Conservation (phyloP, 1,139 yeast genomes). For the Candida neerlandica region DNA sequence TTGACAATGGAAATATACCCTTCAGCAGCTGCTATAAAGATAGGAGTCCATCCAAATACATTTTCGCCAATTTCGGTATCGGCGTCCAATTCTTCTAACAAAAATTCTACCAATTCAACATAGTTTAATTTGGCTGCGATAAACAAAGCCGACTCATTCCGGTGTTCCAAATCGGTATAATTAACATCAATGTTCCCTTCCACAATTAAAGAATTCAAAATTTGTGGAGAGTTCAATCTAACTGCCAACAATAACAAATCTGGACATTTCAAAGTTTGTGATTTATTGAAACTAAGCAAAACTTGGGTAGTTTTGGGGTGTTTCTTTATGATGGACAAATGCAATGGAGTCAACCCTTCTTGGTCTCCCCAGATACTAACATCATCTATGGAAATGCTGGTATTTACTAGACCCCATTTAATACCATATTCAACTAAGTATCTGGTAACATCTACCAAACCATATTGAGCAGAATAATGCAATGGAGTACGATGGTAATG, state of each 20-base stretch:
- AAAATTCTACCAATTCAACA: constrained; percentile 53
- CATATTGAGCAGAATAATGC: constrained; percentile 90
- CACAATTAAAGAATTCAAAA: constrained; percentile 56
- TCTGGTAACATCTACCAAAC: constrained; percentile 64
- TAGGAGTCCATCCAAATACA: constrained; percentile 93
- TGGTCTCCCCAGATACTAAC: constrained; percentile 75
- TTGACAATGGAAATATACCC: constrained; percentile 66
- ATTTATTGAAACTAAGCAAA: constrained; percentile 51
- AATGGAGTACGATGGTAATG: constrained; percentile 81
- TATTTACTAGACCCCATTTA: constrained; percentile 34
- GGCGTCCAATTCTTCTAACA: constrained; percentile 56
- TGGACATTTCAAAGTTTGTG: constrained; percentile 42
- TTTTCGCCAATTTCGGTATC: constrained; percentile 74
- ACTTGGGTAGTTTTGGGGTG: constrained; percentile 78
- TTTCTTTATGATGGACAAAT: constrained; percentile 77
- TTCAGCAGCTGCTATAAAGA: constrained; percentile 88
- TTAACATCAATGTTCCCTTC: constrained; percentile 66
- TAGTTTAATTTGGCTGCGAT: constrained; percentile 72
- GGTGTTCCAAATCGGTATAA: constrained; percentile 56
- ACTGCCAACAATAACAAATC: constrained; percentile 70
- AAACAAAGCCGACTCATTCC: constrained; percentile 78
- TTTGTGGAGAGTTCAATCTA: constrained; percentile 60
- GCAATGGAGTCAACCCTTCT: constrained; percentile 81
- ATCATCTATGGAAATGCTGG: constrained; percentile 59
- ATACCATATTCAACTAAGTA: constrained; percentile 52